These are phyloP conservation scores for Mychonastes homosphaera DNA, from an alignment of 139 green algal genomes.

Conservation along the genomic window DNA sequence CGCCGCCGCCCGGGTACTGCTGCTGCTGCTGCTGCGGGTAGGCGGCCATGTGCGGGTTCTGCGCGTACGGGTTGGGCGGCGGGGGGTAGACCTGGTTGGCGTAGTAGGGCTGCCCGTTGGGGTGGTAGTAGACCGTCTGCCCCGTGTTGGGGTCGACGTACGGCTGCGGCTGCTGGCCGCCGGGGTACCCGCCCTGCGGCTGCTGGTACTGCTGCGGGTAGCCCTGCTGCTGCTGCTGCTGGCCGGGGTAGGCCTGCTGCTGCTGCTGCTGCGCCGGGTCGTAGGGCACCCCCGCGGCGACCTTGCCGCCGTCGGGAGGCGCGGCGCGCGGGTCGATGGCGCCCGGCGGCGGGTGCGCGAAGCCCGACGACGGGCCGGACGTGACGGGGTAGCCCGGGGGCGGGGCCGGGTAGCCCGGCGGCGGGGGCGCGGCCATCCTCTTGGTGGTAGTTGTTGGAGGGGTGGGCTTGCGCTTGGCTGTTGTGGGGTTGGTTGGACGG, in stretches of 20 bases:
- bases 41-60: background rate
- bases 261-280: slow-evolving; percentile 2
- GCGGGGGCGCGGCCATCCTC: too few species aligned
- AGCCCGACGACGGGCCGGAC: background rate
- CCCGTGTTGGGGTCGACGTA: background rate
- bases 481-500: too few species aligned
- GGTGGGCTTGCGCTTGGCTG: too few species aligned
- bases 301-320: slow-evolving; percentile 2
- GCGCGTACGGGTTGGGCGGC: background rate
- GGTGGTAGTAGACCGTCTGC: background rate
- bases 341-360: too few species aligned
- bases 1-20: slow-evolving; percentile 14
- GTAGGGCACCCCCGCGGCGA: background rate
- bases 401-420: background rate
- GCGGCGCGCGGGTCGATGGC: too few species aligned
- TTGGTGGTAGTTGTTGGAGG: too few species aligned
- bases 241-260: background rate
- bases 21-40: slow-evolving; percentile 14
- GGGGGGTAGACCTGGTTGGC: background rate
- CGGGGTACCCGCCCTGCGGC: background rate
- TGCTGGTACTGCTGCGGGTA: slow-evolving; percentile 2
- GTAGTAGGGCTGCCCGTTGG: slow-evolving; percentile 12
- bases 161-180: background rate
- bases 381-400: background rate
- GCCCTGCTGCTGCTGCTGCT: background rate